Conservation (phyloP, 306 rosid genomes). For the Luffa acutangula region DNA sequence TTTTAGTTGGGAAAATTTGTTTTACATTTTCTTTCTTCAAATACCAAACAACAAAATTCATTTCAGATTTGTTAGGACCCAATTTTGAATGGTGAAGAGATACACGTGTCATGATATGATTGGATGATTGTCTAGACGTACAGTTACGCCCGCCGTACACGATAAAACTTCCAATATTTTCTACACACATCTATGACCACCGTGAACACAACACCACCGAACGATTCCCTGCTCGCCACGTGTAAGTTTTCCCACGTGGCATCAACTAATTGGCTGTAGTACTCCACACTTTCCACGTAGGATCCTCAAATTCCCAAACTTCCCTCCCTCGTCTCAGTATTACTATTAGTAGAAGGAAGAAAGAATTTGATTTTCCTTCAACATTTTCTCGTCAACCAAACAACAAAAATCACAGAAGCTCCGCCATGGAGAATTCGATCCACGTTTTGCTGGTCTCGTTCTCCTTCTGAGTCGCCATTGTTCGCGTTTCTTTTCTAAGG, state of each 20-base stretch:
- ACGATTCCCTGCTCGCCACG: constrained; percentile 31
- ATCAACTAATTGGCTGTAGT: rapidly evolving
- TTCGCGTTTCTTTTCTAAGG: not conserved
- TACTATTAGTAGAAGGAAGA: constrained; percentile 4
- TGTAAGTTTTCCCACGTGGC: constrained; percentile 18
- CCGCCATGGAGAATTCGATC: constrained; percentile 48
- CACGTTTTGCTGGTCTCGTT: constrained; percentile 20
- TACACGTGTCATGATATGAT: not conserved
- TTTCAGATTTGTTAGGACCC: too few relatives aligned
- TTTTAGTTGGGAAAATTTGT: too few relatives aligned
- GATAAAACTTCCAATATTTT: not conserved
- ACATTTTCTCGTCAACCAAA: constrained; percentile 33
- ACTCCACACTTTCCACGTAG: constrained; percentile 26
- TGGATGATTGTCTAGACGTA: too few relatives aligned
- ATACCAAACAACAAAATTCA: too few relatives aligned
- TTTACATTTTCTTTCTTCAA: too few relatives aligned
- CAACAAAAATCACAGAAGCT: not conserved
- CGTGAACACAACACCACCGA: constrained; percentile 25
- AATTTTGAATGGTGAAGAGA: too few relatives aligned
- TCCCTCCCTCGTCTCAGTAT: not conserved
- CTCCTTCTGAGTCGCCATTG: not conserved
- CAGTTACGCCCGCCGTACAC: not conserved
- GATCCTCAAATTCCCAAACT: constrained; percentile 3
- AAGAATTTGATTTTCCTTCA: not conserved
- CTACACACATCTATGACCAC: constrained; percentile 4